Percentiles rank a stretch among this genome's conserved stretches.
Conservation (phyloP, 2,329 filamentous ascomycete species). For the Trichoderma guizhouense region DNA sequence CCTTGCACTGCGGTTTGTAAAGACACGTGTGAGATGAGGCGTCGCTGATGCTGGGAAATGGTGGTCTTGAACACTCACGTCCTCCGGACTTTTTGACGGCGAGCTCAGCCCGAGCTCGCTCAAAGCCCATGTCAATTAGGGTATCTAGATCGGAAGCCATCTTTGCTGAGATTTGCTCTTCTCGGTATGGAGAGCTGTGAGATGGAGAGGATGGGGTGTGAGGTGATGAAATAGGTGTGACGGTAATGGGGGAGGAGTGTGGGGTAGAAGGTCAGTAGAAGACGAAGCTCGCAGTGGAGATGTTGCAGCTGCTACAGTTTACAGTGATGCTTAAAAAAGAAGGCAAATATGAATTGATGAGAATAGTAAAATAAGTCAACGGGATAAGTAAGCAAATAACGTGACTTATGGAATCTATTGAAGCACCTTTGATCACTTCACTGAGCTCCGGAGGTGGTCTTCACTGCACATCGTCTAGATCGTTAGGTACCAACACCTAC, state of each 20-base stretch:
- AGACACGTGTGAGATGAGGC: slow-evolving; percentile 15
- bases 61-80: slow-evolving; percentile 49
- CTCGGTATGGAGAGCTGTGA: not conserved
- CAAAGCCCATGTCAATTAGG: slow-evolving; percentile 74
- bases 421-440: not conserved
- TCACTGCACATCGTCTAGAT: not conserved
- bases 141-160: slow-evolving; percentile 58
- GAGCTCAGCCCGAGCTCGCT: slow-evolving; percentile 74
- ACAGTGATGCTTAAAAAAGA: not conserved
- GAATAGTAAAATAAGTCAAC: not conserved
- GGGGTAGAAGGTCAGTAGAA: not conserved
- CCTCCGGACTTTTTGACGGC: slow-evolving; percentile 82
- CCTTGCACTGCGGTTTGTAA: slow-evolving; percentile 64
- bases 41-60: not conserved
- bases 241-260: not conserved
- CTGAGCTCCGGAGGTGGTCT: not conserved
- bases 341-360: not conserved
- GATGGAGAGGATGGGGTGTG: not conserved
- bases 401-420: not conserved
- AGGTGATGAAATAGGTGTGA: slow-evolving; percentile 9
- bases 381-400: not conserved
- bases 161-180: not conserved
- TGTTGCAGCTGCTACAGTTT: not conserved
- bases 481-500: slow-evolving; percentile 15
- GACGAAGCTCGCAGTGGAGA: not conserved